Evolutionary conservation across 2,329 filamentous ascomycete genomes (phyloP).

Genomic region (Exophiala dermatitidis): DNA sequence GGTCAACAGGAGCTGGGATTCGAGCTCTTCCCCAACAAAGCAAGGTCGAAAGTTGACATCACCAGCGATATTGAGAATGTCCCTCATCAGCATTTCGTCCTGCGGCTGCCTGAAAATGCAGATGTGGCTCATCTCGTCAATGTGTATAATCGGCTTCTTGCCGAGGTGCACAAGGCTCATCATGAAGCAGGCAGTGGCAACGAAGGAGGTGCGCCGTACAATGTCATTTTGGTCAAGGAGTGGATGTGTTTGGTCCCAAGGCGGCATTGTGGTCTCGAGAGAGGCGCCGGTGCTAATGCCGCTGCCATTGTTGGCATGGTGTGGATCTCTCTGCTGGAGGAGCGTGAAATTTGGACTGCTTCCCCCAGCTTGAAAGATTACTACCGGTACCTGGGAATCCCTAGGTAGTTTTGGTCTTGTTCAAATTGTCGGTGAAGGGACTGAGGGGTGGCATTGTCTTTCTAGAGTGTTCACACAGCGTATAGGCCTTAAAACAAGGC

Average conservation of each 20-base stretch:
- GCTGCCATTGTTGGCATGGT: constrained; percentile 28
- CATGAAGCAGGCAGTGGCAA: background rate
- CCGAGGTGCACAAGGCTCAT: constrained; percentile 21
- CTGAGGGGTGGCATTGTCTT: background rate
- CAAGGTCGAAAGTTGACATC: constrained; percentile 22
- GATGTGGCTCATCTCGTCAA: constrained; percentile 11
- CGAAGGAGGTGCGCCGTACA: constrained; percentile 25
- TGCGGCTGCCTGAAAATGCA: constrained; percentile 23
- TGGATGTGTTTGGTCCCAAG: constrained; percentile 27
- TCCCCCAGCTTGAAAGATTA: constrained; percentile 20
- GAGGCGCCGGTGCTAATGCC: constrained; percentile 24
- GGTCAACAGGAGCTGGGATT: constrained; percentile 18
- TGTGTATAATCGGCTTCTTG: constrained; percentile 24
- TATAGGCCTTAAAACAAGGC: too few relatives aligned
- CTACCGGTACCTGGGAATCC: constrained; percentile 24
- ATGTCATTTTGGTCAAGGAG: constrained; percentile 28
- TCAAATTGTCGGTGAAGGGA: background rate
- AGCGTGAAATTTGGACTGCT: constrained; percentile 23
- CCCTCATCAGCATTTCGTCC: constrained; percentile 29
- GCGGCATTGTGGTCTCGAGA: constrained; percentile 20
- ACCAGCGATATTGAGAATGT: constrained; percentile 21
- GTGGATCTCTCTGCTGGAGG: constrained; percentile 22
- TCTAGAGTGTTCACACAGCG: too few relatives aligned
- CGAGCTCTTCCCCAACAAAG: constrained; percentile 24
- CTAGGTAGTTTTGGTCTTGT: background rate